phyloP scores from a whole-genome alignment of 164 flowering plant genomes.

The Aristolochia contorta region DNA sequence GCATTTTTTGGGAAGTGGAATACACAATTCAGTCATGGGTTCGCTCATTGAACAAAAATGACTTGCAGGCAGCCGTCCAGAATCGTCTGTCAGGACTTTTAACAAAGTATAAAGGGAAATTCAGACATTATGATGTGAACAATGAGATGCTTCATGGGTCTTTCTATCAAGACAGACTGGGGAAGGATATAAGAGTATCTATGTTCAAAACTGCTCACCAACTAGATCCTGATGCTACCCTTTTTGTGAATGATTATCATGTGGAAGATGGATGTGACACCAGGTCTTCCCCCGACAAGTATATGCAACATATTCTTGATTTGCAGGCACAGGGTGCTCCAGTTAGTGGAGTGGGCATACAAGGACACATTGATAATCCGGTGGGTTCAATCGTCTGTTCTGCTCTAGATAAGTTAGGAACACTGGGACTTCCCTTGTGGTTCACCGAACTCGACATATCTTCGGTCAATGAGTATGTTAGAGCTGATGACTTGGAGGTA shows the following conservation, averaged over 20 bases:
- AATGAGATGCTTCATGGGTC: slow-evolving; percentile 97
- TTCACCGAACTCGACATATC: slow-evolving; percentile 91
- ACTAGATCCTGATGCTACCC: slow-evolving; percentile 61
- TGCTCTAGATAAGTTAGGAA: slow-evolving; percentile 70
- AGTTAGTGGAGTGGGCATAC: slow-evolving; percentile 85
- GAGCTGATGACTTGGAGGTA: slow-evolving; percentile 92
- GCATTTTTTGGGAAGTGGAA: slow-evolving; percentile 94
- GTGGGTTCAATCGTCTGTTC: slow-evolving; percentile 69
- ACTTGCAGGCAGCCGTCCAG: slow-evolving; percentile 61
- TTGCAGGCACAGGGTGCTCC: slow-evolving; percentile 85
- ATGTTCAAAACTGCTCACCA: slow-evolving; percentile 82
- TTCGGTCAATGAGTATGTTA: slow-evolving; percentile 60
- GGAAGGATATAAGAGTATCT: slow-evolving; percentile 56
- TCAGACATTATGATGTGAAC: slow-evolving; percentile 88
- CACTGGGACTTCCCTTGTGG: slow-evolving; percentile 91
- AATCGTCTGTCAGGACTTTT: slow-evolving; percentile 71
- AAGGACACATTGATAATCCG: slow-evolving; percentile 83
- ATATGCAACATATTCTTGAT: slow-evolving; percentile 58
- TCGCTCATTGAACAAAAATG: slow-evolving; percentile 37
- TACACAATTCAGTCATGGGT: slow-evolving; percentile 67
- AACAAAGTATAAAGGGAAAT: slow-evolving; percentile 73
- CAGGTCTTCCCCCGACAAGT: slow-evolving; percentile 72
- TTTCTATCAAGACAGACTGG: slow-evolving; percentile 68
- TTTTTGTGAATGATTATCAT: slow-evolving; percentile 90
- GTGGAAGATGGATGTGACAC: slow-evolving; percentile 80